phyloP scores from a whole-genome alignment of 345 rosid species.

The Populus deltoides region DNA sequence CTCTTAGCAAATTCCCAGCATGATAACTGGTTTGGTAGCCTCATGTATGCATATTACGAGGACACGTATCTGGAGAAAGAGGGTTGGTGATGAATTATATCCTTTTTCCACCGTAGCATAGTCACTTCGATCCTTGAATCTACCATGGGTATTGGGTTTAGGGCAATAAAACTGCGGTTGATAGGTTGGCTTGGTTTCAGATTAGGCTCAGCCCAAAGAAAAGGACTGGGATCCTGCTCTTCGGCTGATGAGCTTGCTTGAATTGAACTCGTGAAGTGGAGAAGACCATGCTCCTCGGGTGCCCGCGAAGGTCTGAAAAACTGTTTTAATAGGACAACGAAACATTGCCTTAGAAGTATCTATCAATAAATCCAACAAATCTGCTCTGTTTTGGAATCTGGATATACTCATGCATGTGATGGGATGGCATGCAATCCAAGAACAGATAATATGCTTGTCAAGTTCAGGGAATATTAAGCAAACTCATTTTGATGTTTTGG shows the following conservation, averaged over 20 bases:
- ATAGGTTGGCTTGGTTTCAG: neutral
- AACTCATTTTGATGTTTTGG: neutral
- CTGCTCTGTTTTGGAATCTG: no score
- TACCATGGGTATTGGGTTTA: neutral
- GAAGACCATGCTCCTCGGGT: no score
- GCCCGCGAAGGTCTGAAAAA: no score
- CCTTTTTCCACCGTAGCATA: neutral
- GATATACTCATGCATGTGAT: neutral
- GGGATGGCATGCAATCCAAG: neutral
- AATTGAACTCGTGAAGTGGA: no score
- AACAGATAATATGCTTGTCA: neutral
- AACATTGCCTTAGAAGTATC: no score
- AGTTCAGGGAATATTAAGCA: neutral
- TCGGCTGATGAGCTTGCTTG: neutral
- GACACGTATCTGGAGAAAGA: neutral
- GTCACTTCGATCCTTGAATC: neutral
- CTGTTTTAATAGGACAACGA: no score
- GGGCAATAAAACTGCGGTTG: neutral
- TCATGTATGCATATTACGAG: neutral
- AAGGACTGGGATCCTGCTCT: neutral
- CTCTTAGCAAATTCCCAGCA: no score
- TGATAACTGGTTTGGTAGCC: no score
- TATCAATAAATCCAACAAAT: no score
- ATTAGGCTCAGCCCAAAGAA: neutral
- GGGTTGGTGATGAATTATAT: neutral